Conservation (phyloP, 495 filamentous ascomycete genomes). For the Hypoxylon subgilvum region DNA sequence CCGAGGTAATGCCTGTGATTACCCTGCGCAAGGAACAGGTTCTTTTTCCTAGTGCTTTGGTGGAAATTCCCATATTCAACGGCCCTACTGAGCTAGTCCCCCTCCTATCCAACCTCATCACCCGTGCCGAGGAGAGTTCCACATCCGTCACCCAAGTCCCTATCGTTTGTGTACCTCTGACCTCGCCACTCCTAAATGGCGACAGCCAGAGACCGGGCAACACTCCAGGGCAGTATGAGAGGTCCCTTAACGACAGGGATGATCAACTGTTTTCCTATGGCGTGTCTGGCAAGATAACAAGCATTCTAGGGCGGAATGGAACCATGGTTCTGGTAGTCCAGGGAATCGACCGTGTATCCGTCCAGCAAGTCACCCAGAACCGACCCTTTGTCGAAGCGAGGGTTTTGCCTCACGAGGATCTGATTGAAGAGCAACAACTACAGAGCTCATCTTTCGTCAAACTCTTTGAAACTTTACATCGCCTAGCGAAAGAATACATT, state of each 20-base stretch:
- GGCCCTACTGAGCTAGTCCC: slow-evolving; percentile 83
- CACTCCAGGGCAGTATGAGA: slow-evolving; percentile 57
- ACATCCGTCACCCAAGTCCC: slow-evolving; percentile 69
- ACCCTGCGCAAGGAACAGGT: slow-evolving; percentile 75
- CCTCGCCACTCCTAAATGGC: slow-evolving; percentile 68
- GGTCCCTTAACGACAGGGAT: slow-evolving; percentile 68
- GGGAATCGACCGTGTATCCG: slow-evolving; percentile 75
- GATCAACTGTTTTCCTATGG: slow-evolving; percentile 78
- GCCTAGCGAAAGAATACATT: too few species aligned
- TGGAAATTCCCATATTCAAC: slow-evolving; percentile 72
- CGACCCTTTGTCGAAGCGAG: slow-evolving; percentile 85
- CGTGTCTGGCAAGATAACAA: slow-evolving; percentile 79
- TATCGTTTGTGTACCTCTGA: slow-evolving; percentile 82
- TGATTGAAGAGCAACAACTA: slow-evolving; percentile 20
- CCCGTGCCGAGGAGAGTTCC: slow-evolving; percentile 65
- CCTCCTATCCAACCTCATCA: slow-evolving; percentile 77
- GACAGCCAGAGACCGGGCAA: slow-evolving; percentile 70
- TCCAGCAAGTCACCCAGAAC: slow-evolving; percentile 77
- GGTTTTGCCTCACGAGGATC: slow-evolving; percentile 55
- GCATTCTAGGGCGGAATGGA: slow-evolving; percentile 78
- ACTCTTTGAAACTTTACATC: too few species aligned
- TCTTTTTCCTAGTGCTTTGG: slow-evolving; percentile 78
- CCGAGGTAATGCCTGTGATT: slow-evolving; percentile 69
- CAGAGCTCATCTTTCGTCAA: slow-evolving; percentile 45
- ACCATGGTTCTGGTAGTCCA: slow-evolving; percentile 86